A percentile compares a stretch with the other conserved stretches of the same genome.
Evolutionary conservation across 1,139 yeast genomes (phyloP).

Genomic region (Zygosaccharomyces sapae): DNA sequence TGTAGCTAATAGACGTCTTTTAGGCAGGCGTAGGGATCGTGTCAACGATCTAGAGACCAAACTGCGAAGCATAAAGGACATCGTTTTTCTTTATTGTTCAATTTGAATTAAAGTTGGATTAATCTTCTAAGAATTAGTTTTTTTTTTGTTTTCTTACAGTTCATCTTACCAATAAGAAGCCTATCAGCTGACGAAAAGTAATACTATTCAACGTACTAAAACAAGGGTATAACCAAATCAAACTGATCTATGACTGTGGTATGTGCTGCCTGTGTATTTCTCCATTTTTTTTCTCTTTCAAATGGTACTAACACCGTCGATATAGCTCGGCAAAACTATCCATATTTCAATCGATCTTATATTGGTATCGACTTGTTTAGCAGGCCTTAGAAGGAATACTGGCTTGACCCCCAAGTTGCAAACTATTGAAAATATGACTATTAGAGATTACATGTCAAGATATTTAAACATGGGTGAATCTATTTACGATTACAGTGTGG

Average conservation of each 20-base stretch:
- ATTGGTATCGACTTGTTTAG: slow-evolving; percentile 74
- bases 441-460: slow-evolving; percentile 55
- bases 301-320: slow-evolving; percentile 1
- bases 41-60: neutral
- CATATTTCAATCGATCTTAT: slow-evolving; percentile 74
- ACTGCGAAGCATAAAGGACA: slow-evolving; percentile 5
- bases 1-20: slow-evolving; percentile 12
- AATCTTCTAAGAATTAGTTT: neutral
- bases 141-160: neutral
- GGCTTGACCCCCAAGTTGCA: slow-evolving; percentile 59
- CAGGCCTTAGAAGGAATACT: slow-evolving; percentile 85
- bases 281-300: neutral
- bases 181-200: slow-evolving; percentile 5
- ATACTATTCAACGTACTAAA: neutral
- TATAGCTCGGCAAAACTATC: slow-evolving; percentile 54
- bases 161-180: neutral
- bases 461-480: slow-evolving; percentile 85
- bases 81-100: neutral
- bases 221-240: neutral
- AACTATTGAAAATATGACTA: slow-evolving; percentile 44
- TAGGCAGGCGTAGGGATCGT: slow-evolving; percentile 7
- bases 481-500: slow-evolving; percentile 68
- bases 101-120: neutral
- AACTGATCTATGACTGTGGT: slow-evolving; percentile 9
- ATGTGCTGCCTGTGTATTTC: slow-evolving; percentile 1